Evolutionary conservation across 257 asterid genomes (phyloP), one percentile per base, ranked within the genome.

Genomic region (Echites panduratus): DNA sequence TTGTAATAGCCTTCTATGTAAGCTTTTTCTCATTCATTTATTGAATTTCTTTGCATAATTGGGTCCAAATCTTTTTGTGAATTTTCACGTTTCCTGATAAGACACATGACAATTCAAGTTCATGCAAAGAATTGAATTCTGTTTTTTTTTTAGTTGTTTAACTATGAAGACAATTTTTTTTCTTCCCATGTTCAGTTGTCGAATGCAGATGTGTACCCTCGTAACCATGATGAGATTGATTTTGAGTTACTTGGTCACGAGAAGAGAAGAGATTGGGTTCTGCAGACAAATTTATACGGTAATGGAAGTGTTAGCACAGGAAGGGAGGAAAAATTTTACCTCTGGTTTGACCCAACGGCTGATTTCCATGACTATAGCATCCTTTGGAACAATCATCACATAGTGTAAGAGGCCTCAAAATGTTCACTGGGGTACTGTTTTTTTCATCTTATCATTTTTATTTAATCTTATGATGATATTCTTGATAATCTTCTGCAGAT

Each of bases 291-390:
- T 82, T 74, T 89, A 43, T 92, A 92, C 22, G 96, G 97, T 16
- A 92, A 89, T 80, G 97, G 97, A 72, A 92, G 97, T 70, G 93
- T 89, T 13, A 83, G 76, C 27, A 92, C 87, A 0, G 96, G 96
- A 68, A 79, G 96, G 52, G 97, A 89, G 79, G 97, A 92, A 78
- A 92, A 92, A 70, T 78, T 92, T 73, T 87, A 89, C 89, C 92
- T 89, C 16, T 92, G 97, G 97, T 92, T 92, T 64, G 96, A 92
- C 76, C 97, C 96, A 6, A 92, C 96, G 9, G 72, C 73, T 43
- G 75, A 52, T 48, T 92, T 84, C 66, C 97, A 92, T 75, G 89
- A 88, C 76, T 92, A 89, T 71, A 83, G 77, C 87, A 92, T 92
- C 71, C 84, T 92, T 2, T 92, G 97, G 97, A 92, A 92, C 85